phyloP scores from a whole-genome alignment of 352 stramenopile species.

The Elongisporangium undulatum region DNA sequence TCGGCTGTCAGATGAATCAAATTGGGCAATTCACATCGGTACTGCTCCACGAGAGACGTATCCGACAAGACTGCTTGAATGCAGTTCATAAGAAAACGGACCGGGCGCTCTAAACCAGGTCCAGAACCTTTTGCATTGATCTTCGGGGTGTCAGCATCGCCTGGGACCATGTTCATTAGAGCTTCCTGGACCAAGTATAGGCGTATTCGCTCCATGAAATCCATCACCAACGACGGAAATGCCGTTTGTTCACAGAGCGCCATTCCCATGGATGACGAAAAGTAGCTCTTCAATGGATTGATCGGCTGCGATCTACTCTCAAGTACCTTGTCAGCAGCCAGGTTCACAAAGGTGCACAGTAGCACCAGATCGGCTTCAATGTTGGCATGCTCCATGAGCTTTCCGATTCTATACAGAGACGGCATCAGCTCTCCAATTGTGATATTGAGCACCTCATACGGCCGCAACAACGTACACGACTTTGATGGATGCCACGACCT shows the following conservation, averaged over 20 bases:
- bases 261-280: constrained; percentile 30
- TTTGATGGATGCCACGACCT: constrained; percentile 44
- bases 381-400: constrained; percentile 31
- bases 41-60: constrained; percentile 45
- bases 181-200: constrained; percentile 43
- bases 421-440: neutral
- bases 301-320: constrained; percentile 40
- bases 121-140: neutral
- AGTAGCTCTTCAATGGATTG: constrained; percentile 44
- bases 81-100: constrained; percentile 61
- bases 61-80: constrained; percentile 53
- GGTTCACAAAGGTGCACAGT: constrained; percentile 38
- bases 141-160: neutral
- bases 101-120: constrained; percentile 19
- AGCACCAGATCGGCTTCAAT: constrained; percentile 31
- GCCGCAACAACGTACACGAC: constrained; percentile 29
- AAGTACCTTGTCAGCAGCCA: constrained; percentile 34
- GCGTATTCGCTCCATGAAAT: constrained; percentile 56
- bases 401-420: constrained; percentile 28
- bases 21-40: constrained; percentile 67
- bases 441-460: neutral
- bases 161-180: constrained; percentile 19
- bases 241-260: constrained; percentile 63
- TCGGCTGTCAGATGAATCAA: constrained; percentile 56
- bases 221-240: constrained; percentile 62